These are phyloP conservation scores for Pneumocystis sp. DNA, from an alignment of 1,139 yeast species.

Conservation along the genomic window DNA sequence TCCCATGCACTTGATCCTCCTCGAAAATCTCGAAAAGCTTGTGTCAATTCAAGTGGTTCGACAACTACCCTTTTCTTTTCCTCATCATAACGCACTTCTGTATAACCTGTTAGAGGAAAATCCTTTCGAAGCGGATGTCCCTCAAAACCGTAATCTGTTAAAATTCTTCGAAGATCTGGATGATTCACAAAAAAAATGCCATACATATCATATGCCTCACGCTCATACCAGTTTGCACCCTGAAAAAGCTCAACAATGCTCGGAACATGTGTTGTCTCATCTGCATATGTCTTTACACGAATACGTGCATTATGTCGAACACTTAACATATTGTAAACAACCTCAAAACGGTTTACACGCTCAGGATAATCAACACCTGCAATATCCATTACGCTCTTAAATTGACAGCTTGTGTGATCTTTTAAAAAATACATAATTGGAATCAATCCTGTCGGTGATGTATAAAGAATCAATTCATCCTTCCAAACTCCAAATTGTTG, in stretches of 20 bases:
- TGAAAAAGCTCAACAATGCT: conserved; percentile 53
- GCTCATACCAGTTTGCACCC: conserved; percentile 67
- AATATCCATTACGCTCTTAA: conserved; percentile 61
- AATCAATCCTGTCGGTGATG: conserved; percentile 60
- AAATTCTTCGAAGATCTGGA: conserved; percentile 77
- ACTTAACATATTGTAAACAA: conserved; percentile 67
- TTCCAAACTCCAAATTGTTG: conserved; percentile 85
- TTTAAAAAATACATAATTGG: conserved; percentile 58
- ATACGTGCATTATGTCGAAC: conserved; percentile 77
- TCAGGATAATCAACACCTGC: conserved; percentile 83
- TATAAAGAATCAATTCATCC: conserved; percentile 65
- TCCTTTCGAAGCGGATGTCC: conserved; percentile 88
- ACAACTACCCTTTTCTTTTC: conserved; percentile 81
- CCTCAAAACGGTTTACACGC: conserved; percentile 72
- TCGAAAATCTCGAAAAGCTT: conserved; percentile 75
- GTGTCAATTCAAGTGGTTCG: conserved; percentile 53
- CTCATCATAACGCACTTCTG: conserved; percentile 73
- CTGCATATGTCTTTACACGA: conserved; percentile 78
- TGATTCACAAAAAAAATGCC: conserved; percentile 67
- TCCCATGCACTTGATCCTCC: conserved; percentile 87
- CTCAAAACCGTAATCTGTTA: conserved; percentile 87
- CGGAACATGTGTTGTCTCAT: conserved; percentile 71
- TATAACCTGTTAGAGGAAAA: conserved; percentile 56
- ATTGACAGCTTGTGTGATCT: conserved; percentile 70
- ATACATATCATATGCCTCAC: conserved; percentile 13